Evolutionary conservation across 2,329 filamentous ascomycete genomes (phyloP), one percentile per base, ranked within the genome.

Genomic region (Aspergillus candidus): DNA sequence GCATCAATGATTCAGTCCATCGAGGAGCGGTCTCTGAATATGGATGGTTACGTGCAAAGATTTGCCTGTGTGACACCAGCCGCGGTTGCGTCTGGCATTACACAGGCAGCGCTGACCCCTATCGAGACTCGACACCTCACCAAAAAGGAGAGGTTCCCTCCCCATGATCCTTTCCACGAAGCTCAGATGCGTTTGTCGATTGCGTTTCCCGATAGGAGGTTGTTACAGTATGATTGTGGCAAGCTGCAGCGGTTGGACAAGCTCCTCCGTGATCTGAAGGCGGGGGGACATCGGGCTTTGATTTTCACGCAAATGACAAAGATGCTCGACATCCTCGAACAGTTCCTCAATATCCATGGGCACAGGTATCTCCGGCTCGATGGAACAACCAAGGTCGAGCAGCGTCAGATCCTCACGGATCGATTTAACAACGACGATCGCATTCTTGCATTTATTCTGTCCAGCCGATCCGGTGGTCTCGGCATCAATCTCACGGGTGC

Each of bases 221-320:
- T 98, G n/a, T 73, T 98, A 1, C 91, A 98, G 63, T 98, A 94
- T 64, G 93, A 98, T 67, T 97, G 93, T 60, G 93, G 93, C 55
- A 98, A 98, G 66, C 78, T 98, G 3, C 93, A 98, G 60, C 83
- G 85, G 13, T 77, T 98, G 12, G 93, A 94, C 59, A 83, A 83
- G 48, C 77, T 98, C 2, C 77, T 98, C 11, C 85, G 93, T 8
- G 83, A 86, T 50, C 76, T 98, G 6, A 90, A 97, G 68, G 80
- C 86, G 2, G 89, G 88, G 32, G 89, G 90, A 1, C 93, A 97
- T 60, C 87, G 94, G 6, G 93, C 89, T 8, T 75, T 99, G 40
- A 98, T 99, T 63, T 99, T 99, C 67, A 97, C 94, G 0, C 93
- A 99, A 61, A 98, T 99, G 93, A 97, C 93, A 37, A 95, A 94